These are phyloP conservation scores for Alnus glutinosa DNA, from an alignment of 306 rosid genomes.

Conservation along the genomic window DNA sequence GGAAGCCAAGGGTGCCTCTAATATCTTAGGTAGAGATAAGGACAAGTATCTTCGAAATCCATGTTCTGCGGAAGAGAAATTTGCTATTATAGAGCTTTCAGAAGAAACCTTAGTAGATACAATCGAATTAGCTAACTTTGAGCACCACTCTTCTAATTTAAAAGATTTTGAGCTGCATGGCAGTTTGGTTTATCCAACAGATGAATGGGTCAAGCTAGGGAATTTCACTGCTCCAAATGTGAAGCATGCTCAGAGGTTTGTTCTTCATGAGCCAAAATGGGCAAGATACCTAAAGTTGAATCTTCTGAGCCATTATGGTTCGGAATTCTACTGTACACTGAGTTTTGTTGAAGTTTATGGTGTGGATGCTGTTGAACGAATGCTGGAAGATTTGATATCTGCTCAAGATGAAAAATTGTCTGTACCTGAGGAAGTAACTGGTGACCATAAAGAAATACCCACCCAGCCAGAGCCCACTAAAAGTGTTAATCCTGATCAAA, in stretches of 20 bases:
- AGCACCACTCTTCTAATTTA: slow-evolving; percentile 90
- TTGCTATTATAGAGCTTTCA: slow-evolving; percentile 81
- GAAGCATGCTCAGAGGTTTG: slow-evolving; percentile 72
- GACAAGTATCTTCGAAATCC: slow-evolving; percentile 96
- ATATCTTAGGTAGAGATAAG: slow-evolving; percentile 76
- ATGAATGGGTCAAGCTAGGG: slow-evolving; percentile 79
- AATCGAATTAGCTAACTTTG: slow-evolving; percentile 83
- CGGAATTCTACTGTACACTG: slow-evolving; percentile 94
- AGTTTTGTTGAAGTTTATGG: slow-evolving; percentile 79
- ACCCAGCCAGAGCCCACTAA: slow-evolving; percentile 46
- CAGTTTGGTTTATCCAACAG: slow-evolving; percentile 84
- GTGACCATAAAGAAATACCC: slow-evolving; percentile 44
- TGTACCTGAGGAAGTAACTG: slow-evolving; percentile 48
- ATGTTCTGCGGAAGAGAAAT: slow-evolving; percentile 86
- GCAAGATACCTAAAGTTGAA: slow-evolving; percentile 90
- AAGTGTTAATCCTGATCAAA: slow-evolving; percentile 38
- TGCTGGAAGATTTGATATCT: slow-evolving; percentile 88
- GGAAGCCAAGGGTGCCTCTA: slow-evolving; percentile 97
- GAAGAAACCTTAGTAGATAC: slow-evolving; percentile 94
- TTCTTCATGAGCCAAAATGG: slow-evolving; percentile 88
- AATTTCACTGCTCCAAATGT: slow-evolving; percentile 81
- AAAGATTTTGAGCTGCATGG: slow-evolving; percentile 80
- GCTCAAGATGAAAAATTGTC: slow-evolving; percentile 44
- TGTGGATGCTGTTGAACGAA: slow-evolving; percentile 94
- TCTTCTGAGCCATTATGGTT: slow-evolving; percentile 79